phyloP scores from a whole-genome alignment of 2,329 filamentous ascomycete species.

The Sarocladium brachiariae region DNA sequence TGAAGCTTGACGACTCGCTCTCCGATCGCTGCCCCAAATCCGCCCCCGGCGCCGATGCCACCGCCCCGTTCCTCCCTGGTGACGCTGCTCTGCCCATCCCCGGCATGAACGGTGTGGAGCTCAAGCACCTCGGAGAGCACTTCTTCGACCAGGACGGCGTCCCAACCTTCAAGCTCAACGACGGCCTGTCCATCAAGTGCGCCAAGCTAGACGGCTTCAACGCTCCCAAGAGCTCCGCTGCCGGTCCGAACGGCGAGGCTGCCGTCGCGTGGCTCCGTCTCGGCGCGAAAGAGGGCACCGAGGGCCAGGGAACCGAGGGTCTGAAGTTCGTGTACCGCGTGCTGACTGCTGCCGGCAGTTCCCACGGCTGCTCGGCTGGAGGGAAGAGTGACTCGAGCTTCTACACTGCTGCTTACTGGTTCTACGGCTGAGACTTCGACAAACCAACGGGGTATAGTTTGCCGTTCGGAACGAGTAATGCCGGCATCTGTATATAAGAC shows the following conservation, averaged over 20 bases:
- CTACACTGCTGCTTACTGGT: constrained; percentile 54
- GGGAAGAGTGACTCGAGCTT: constrained; percentile 40
- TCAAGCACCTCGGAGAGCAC: constrained; percentile 51
- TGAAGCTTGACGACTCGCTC: constrained; percentile 33
- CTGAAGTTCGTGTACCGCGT: constrained; percentile 46
- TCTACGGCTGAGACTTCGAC: constrained; percentile 44
- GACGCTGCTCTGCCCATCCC: constrained; percentile 25
- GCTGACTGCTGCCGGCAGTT: constrained; percentile 43
- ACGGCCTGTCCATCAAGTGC: constrained; percentile 27
- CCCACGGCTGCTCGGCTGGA: constrained; percentile 35
- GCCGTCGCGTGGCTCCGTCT: constrained; percentile 51
- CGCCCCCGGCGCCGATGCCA: constrained; percentile 35
- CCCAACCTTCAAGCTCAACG: constrained; percentile 54
- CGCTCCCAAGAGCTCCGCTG: constrained; percentile 43
- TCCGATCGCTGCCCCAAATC: constrained; percentile 21
- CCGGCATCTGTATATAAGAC: not conserved
- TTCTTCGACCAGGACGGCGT: constrained; percentile 50
- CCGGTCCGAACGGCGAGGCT: constrained; percentile 39
- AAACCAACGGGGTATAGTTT: too few species aligned
- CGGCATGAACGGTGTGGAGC: constrained; percentile 29
- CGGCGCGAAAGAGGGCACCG: constrained; percentile 30
- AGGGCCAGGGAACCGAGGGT: constrained; percentile 30
- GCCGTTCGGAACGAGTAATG: too few species aligned
- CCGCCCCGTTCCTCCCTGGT: constrained; percentile 33
- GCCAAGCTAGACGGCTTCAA: constrained; percentile 42